Conservation (phyloP, 495 filamentous ascomycete species). For the Lepraria neglecta region DNA sequence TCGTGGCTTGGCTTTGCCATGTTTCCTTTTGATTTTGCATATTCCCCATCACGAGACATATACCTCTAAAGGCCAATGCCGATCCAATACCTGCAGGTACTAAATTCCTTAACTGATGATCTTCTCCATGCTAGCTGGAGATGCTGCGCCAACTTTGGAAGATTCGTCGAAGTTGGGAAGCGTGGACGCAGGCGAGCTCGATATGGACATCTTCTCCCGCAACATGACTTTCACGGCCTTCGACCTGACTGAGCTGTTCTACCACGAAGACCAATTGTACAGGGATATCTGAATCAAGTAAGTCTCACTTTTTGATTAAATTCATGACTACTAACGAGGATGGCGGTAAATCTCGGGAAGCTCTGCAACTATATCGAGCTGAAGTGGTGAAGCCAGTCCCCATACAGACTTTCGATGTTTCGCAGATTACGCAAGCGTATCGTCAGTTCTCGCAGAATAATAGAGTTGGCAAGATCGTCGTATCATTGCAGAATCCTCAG, state of each 20-base stretch:
- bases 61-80: too few species aligned
- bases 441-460: too few species aligned
- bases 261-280: conserved; percentile 7
- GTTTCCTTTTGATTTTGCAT: too few species aligned
- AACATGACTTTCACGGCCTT: conserved; percentile 31
- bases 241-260: conserved; percentile 1
- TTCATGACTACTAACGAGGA: neutral
- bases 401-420: too few species aligned
- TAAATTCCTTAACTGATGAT: conserved; percentile 50
- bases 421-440: too few species aligned
- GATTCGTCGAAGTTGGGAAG: conserved; percentile 45
- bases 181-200: conserved; percentile 21
- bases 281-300: neutral
- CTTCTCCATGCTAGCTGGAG: conserved; percentile 44
- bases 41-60: too few species aligned
- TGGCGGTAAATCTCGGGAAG: neutral
- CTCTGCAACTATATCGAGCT: too few species aligned
- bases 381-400: too few species aligned
- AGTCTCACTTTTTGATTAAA: neutral
- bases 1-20: too few species aligned
- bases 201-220: conserved; percentile 3
- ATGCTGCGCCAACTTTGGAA: conserved; percentile 48
- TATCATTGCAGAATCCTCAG: too few species aligned
- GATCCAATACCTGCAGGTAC: too few species aligned
- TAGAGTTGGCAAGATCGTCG: too few species aligned